phyloP scores from a whole-genome alignment of 2,329 filamentous ascomycete species.

The Diplodia sapinea region DNA sequence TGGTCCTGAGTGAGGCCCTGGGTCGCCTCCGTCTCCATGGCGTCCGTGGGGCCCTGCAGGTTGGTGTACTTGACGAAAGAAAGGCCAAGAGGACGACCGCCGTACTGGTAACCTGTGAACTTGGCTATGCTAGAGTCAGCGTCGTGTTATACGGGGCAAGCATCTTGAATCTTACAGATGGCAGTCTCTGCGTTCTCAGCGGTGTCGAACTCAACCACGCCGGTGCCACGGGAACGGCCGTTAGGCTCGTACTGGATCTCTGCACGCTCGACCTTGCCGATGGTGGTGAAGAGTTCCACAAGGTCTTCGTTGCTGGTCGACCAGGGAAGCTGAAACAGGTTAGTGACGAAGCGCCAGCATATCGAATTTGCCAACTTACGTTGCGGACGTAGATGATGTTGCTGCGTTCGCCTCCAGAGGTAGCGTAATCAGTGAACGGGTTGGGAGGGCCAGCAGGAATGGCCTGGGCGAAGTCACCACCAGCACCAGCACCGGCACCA shows the following conservation, averaged over 20 bases:
- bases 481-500: slow-evolving; percentile 50
- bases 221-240: slow-evolving; percentile 90
- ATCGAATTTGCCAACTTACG: slow-evolving; percentile 64
- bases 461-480: slow-evolving; percentile 39
- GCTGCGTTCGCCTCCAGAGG: slow-evolving; percentile 81
- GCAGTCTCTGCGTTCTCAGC: slow-evolving; percentile 86
- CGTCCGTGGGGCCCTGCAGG: slow-evolving; percentile 63
- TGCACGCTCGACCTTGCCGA: slow-evolving; percentile 97
- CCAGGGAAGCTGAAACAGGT: slow-evolving; percentile 79
- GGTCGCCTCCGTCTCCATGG: slow-evolving; percentile 79
- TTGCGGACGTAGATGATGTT: slow-evolving; percentile 95
- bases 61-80: slow-evolving; percentile 94
- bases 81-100: slow-evolving; percentile 88
- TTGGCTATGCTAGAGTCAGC: slow-evolving; percentile 65
- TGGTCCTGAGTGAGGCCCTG: slow-evolving; percentile 90
- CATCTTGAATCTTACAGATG: slow-evolving; percentile 63
- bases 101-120: slow-evolving; percentile 97
- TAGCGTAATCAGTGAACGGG: slow-evolving; percentile 91
- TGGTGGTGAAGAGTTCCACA: slow-evolving; percentile 94
- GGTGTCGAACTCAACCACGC: slow-evolving; percentile 92
- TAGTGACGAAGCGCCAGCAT: slow-evolving; percentile 35
- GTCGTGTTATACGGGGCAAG: background rate
- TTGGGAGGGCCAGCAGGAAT: slow-evolving; percentile 71
- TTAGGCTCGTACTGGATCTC: slow-evolving; percentile 99
- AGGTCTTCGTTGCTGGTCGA: slow-evolving; percentile 98